phyloP scores from a whole-genome alignment of 768 basidiomycete genomes.

The Phanerochaete carnosa region DNA sequence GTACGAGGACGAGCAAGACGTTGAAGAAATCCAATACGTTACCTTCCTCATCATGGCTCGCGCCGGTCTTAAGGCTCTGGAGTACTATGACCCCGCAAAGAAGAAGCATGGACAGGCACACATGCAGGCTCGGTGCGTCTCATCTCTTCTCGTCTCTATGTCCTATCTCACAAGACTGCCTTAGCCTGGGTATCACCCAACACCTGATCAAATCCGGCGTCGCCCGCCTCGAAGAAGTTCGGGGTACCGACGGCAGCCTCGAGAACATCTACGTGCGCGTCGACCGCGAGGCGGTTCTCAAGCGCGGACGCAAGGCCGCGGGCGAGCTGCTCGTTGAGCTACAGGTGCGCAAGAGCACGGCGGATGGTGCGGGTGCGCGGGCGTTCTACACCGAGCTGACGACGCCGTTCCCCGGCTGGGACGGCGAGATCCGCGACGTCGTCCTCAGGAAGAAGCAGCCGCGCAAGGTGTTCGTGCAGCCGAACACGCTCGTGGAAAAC shows the following conservation, averaged over 20 bases:
- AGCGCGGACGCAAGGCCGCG: slow-evolving; percentile 59
- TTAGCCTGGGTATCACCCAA: slow-evolving; percentile 78
- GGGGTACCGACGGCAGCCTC: slow-evolving; percentile 51
- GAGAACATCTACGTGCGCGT: slow-evolving; percentile 73
- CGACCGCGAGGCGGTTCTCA: slow-evolving; percentile 65
- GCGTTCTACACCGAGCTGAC: slow-evolving; percentile 79
- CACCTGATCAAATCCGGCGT: slow-evolving; percentile 72
- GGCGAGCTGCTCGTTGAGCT: slow-evolving; percentile 77
- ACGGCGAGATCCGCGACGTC: slow-evolving; percentile 70
- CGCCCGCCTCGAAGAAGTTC: slow-evolving; percentile 66
- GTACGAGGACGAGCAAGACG: slow-evolving; percentile 65
- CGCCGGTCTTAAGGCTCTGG: slow-evolving; percentile 72
- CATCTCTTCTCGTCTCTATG: not conserved
- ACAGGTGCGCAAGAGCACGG: slow-evolving; percentile 83
- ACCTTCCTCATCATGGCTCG: slow-evolving; percentile 88
- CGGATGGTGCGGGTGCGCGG: slow-evolving; percentile 78
- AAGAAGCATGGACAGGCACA: slow-evolving; percentile 87
- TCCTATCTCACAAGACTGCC: not conserved
- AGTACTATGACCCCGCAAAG: slow-evolving; percentile 78
- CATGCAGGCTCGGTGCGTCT: slow-evolving; percentile 79
- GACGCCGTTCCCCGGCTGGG: slow-evolving; percentile 67
- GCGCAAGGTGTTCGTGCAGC: slow-evolving; percentile 82
- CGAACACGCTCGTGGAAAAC: slow-evolving; percentile 67
- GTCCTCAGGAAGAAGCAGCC: slow-evolving; percentile 85
- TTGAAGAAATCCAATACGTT: slow-evolving; percentile 77